Conservation (phyloP, 352 stramenopile species). For the Thalassiosira sp. region DNA sequence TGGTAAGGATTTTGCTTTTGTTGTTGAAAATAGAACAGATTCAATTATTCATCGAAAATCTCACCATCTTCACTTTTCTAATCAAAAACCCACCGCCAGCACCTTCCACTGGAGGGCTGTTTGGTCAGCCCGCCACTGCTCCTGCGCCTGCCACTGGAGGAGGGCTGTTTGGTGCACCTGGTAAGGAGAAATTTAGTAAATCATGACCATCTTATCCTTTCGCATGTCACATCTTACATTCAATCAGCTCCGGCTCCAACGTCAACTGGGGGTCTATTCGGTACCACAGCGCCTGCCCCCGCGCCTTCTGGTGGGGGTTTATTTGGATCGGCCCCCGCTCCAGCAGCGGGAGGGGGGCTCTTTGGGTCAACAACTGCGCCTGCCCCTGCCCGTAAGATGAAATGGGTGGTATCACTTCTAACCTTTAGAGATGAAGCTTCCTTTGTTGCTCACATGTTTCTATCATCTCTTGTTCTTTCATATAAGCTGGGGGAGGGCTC, state of each 20-base stretch:
- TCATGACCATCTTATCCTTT: neutral
- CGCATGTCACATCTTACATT: neutral
- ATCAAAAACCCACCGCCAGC: slow-evolving; percentile 9
- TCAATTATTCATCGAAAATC: neutral
- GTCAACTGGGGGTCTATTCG: slow-evolving; percentile 17
- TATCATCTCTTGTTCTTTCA: neutral
- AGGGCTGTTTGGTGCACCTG: slow-evolving; percentile 56
- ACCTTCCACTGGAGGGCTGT: slow-evolving; percentile 27
- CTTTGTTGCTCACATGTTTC: neutral
- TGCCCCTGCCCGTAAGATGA: slow-evolving; percentile 1
- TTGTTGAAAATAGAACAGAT: neutral
- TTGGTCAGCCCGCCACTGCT: slow-evolving; percentile 26
- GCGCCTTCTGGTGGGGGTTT: slow-evolving; percentile 16
- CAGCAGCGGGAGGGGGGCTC: slow-evolving; percentile 7
- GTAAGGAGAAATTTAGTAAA: neutral
- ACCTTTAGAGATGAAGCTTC: neutral
- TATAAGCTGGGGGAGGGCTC: slow-evolving; percentile 6
- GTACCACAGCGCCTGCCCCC: slow-evolving; percentile 16
- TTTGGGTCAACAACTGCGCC: slow-evolving; percentile 23
- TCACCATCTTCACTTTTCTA: neutral
- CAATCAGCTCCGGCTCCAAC: slow-evolving; percentile 12
- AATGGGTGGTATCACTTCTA: too few relatives aligned
- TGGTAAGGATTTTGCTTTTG: slow-evolving; percentile 18
- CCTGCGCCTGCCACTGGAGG: slow-evolving; percentile 40
- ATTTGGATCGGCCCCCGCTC: slow-evolving; percentile 25